Conservation (phyloP, 2,329 filamentous ascomycete genomes). For the Aspergillus awamori region DNA sequence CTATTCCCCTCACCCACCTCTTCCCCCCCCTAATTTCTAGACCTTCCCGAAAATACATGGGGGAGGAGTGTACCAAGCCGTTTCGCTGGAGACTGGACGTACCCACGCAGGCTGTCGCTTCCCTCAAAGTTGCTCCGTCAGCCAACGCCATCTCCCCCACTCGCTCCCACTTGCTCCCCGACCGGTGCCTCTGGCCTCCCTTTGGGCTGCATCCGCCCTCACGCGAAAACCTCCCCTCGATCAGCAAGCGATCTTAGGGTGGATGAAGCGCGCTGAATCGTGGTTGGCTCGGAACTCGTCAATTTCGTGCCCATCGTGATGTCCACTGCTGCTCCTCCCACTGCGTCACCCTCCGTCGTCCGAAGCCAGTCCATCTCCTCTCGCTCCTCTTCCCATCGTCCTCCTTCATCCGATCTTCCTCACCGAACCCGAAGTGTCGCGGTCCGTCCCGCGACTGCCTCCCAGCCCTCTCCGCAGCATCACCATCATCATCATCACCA, state of each 20-base stretch:
- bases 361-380: slow-evolving; percentile 55
- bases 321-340: slow-evolving; percentile 50
- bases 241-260: slow-evolving; percentile 15
- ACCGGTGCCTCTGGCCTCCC: slow-evolving; percentile 22
- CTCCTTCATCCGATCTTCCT: slow-evolving; percentile 46
- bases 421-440: slow-evolving; percentile 52
- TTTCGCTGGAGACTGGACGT: slow-evolving; percentile 15
- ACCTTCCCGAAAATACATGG: slow-evolving; percentile 19
- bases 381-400: slow-evolving; percentile 46
- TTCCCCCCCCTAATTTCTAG: neutral
- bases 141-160: slow-evolving; percentile 27
- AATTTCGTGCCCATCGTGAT: slow-evolving; percentile 34
- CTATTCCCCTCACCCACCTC: too few species aligned
- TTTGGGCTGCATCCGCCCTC: slow-evolving; percentile 18
- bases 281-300: slow-evolving; percentile 13
- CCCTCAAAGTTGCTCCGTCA: slow-evolving; percentile 23
- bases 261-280: slow-evolving; percentile 17
- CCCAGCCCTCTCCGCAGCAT: slow-evolving; percentile 39
- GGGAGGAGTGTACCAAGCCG: slow-evolving; percentile 14
- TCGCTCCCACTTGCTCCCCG: slow-evolving; percentile 27
- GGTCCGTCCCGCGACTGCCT: slow-evolving; percentile 43
- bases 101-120: slow-evolving; percentile 21
- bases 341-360: slow-evolving; percentile 50
- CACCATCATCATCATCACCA: slow-evolving; percentile 22
- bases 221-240: slow-evolving; percentile 10